Conservation (phyloP, 495 filamentous ascomycete species). For the Parathielavia hyrcaniae region DNA sequence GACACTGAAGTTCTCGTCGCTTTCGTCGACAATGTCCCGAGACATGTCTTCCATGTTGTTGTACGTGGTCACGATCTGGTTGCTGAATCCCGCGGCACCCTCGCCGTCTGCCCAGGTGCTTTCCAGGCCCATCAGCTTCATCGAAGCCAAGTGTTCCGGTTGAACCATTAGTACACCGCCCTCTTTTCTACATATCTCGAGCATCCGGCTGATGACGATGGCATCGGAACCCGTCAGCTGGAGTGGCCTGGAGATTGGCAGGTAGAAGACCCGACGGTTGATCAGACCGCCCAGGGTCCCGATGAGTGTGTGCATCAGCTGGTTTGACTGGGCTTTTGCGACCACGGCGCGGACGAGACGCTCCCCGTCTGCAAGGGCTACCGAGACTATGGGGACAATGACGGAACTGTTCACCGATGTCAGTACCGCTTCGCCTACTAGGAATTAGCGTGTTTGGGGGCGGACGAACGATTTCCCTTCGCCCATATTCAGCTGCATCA, state of each 20-base stretch:
- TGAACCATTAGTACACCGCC: conserved; percentile 55
- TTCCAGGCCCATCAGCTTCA: conserved; percentile 61
- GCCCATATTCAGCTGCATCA: conserved; percentile 71
- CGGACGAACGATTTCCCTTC: conserved; percentile 73
- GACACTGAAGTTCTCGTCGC: conserved; percentile 57
- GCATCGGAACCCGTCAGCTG: conserved; percentile 28
- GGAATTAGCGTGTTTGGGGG: no score
- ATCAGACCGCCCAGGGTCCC: conserved; percentile 56
- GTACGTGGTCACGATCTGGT: conserved; percentile 38
- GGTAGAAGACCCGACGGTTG: conserved; percentile 50
- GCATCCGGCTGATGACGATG: conserved; percentile 32
- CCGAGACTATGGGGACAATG: conserved; percentile 59
- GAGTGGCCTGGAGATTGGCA: conserved; percentile 57
- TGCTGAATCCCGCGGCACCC: conserved; percentile 19
- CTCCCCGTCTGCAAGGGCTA: conserved; percentile 47
- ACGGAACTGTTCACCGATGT: no score
- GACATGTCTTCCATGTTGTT: conserved; percentile 37
- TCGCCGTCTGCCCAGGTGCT: conserved; percentile 24
- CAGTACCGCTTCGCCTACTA: no score
- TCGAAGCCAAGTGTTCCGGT: conserved; percentile 66
- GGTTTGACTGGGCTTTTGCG: conserved; percentile 53
- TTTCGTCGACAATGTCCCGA: conserved; percentile 59
- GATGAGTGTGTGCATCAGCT: conserved; percentile 58
- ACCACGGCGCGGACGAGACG: conserved; percentile 56
- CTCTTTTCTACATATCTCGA: conserved; percentile 41